Evolutionary conservation across 176 grass and related monocot species (phyloP), one percentile per base, ranked within the genome.

Genomic region (Microstegium vimineum): DNA sequence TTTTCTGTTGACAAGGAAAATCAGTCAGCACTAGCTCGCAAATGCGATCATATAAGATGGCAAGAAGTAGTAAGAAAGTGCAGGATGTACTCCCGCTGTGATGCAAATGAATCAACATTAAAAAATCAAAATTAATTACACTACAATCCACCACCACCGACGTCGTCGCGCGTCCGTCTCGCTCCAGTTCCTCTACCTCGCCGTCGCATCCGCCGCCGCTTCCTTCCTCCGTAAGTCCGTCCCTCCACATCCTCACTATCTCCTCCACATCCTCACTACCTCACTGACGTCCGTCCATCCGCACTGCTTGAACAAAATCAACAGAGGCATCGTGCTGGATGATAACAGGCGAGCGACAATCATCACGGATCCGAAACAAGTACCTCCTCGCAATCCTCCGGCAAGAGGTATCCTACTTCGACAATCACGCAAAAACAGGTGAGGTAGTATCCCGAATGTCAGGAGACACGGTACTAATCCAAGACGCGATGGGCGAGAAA

Each of bases 401-500:
- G 8, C 92, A 94, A 74, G 92, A 94, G 83, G 57, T 94, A 12
- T 84, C 77, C 33, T 94, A 87, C 51, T 94, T 92, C 63, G 92
- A 94, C 81, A 80, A 63, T 60, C 45, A 88, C 80, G 82, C 87
- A 0, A 92, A 40, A 62, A 92, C 92, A 10, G 92, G 92, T 14
- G 89, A 92, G 80, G 89, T 94, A 2, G 60, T 94, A 10, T 90
- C 70, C 14, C 62, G 90, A 74, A 94, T 94, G 89, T 92, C 92
- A 0, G 90, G 92, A 15, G 92, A 94, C 76, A 94, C 92, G 3
- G 86, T 92, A 18, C 84, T 94, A 15, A 92, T 94, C 89, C 92
- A 94, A 80, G 89, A 94, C 27, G 92, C 92, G 72, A 94, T 94
- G 84, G 92, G 92, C 1, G 90, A 94, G 72, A 91, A 94, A 84